phyloP scores from a whole-genome alignment of 495 filamentous ascomycete genomes.

The Neurospora sp. region DNA sequence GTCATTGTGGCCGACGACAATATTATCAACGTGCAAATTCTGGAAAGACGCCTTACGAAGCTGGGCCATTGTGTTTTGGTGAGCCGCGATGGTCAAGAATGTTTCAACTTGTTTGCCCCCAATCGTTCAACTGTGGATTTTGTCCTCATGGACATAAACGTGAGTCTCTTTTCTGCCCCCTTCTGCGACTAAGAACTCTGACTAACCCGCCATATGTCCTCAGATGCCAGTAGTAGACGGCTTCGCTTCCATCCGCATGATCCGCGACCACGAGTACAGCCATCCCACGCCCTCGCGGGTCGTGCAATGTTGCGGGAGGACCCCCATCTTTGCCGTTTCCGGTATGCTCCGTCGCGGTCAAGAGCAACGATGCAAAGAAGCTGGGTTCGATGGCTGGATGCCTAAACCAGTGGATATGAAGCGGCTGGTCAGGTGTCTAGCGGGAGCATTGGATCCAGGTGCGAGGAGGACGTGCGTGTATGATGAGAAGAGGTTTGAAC shows the following conservation, averaged over 20 bases:
- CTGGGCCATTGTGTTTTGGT: conserved; percentile 55
- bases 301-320: conserved; percentile 10
- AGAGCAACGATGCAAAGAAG: conserved; percentile 5
- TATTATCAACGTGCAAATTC: conserved; percentile 68
- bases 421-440: conserved; percentile 4
- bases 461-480: conserved; percentile 6
- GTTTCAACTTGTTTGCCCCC: conserved; percentile 45
- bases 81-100: conserved; percentile 74
- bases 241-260: conserved; percentile 8
- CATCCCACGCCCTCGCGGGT: conserved; percentile 9
- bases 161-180: not conserved
- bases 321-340: conserved; percentile 12
- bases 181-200: too few species aligned
- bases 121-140: conserved; percentile 14
- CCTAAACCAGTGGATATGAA: conserved; percentile 57
- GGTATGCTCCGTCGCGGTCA: conserved; percentile 15
- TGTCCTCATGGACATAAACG: conserved; percentile 17
- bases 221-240: conserved; percentile 19
- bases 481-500: conserved; percentile 7
- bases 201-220: not conserved
- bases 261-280: conserved; percentile 8
- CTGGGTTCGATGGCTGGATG: conserved; percentile 64
- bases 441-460: conserved; percentile 5
- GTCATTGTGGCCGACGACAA: conserved; percentile 79
- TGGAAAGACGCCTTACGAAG: conserved; percentile 65